phyloP scores from a whole-genome alignment of 495 filamentous ascomycete species.

The Penicillium tannophilum region DNA sequence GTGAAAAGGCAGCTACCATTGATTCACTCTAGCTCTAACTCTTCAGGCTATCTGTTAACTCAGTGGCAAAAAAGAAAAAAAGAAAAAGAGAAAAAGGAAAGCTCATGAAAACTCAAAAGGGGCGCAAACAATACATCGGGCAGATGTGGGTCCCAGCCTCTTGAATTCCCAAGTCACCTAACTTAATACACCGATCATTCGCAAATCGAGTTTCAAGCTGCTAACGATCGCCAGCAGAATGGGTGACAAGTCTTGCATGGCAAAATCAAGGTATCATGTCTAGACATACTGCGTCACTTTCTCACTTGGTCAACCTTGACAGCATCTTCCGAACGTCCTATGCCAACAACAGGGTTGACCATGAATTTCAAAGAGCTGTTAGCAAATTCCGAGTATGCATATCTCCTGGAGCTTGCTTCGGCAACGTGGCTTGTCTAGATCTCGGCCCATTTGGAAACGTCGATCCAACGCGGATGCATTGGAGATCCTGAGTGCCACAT shows the following conservation, averaged over 20 bases:
- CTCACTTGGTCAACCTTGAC: neutral
- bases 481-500: conserved; percentile 15
- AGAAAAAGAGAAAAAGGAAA: no score
- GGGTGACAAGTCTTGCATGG: neutral
- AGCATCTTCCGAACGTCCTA: neutral
- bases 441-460: conserved; percentile 2
- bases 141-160: conserved; percentile 6
- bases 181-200: neutral
- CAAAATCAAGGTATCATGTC: neutral
- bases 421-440: conserved; percentile 5
- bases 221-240: neutral
- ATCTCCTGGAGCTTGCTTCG: neutral
- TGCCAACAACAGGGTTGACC: neutral
- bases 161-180: conserved; percentile 9
- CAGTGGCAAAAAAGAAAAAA: no score
- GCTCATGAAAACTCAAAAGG: neutral
- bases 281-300: neutral
- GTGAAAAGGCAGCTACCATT: neutral
- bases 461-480: conserved; percentile 9
- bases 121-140: neutral
- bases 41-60: neutral
- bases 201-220: conserved; percentile 8
- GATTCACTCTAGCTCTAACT: neutral
- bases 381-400: neutral
- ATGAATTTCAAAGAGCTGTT: neutral